phyloP scores from a whole-genome alignment of 805 yeast species.

The Starmerella riodocensis region DNA sequence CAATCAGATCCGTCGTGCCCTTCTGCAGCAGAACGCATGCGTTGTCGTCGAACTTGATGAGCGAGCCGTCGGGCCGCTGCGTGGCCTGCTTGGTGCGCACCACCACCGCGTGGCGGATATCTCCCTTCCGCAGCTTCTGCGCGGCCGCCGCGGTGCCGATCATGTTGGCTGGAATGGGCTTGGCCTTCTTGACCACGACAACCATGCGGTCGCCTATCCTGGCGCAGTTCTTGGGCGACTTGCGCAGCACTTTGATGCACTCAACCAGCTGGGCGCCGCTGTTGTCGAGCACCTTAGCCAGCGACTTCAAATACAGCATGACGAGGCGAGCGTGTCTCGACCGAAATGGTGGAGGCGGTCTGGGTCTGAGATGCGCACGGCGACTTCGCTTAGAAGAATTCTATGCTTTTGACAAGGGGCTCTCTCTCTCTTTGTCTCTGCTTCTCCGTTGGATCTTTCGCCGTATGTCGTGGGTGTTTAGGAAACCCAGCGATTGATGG shows the following conservation, averaged over 20 bases:
- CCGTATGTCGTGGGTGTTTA: no score
- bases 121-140: conserved; percentile 79
- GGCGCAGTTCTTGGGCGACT: conserved; percentile 73
- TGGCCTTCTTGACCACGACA: conserved; percentile 85
- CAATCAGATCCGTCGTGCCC: conserved; percentile 77
- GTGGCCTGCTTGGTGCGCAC: conserved; percentile 79
- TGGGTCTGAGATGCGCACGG: no score
- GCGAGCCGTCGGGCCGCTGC: conserved; percentile 75
- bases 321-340: background rate
- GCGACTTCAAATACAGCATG: conserved; percentile 81
- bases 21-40: conserved; percentile 93
- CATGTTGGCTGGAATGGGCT: conserved; percentile 55
- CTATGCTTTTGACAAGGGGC: no score
- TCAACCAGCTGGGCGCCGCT: conserved; percentile 91
- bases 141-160: conserved; percentile 55
- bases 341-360: no score
- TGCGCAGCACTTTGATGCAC: conserved; percentile 87
- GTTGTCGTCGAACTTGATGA: conserved; percentile 81
- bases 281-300: conserved; percentile 85
- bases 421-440: no score
- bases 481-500: no score
- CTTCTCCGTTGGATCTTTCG: no score
- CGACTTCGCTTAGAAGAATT: no score
- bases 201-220: conserved; percentile 84
- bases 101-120: conserved; percentile 86